phyloP scores from a whole-genome alignment of 208 protist genomes.

The Naegleria gruberi region DNA sequence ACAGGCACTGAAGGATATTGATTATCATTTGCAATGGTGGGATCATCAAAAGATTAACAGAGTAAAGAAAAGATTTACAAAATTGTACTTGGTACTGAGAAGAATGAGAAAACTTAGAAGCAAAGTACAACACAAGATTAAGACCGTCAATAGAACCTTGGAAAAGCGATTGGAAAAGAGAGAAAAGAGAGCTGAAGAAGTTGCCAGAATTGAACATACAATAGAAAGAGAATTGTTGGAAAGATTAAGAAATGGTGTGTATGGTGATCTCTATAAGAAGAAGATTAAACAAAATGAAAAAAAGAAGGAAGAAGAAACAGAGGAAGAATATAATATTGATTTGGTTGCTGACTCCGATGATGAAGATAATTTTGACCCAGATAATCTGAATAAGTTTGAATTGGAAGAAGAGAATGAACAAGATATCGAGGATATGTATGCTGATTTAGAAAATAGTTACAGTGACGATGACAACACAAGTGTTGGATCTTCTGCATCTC shows the following conservation, averaged over 20 bases:
- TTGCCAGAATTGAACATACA: slow-evolving; percentile 86
- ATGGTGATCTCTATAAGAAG: slow-evolving; percentile 9
- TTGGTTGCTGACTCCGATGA: neutral
- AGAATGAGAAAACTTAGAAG: slow-evolving; percentile 88
- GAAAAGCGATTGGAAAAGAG: slow-evolving; percentile 84
- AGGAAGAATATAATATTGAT: neutral
- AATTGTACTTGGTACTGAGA: slow-evolving; percentile 94
- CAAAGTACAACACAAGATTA: slow-evolving; percentile 82
- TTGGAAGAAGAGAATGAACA: neutral
- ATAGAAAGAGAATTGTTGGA: slow-evolving; percentile 96
- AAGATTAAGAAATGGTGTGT: slow-evolving; percentile 70
- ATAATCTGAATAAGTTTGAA: neutral
- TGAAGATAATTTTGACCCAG: neutral
- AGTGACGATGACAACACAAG: neutral
- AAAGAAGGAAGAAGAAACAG: neutral
- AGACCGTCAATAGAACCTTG: slow-evolving; percentile 91
- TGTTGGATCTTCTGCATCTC: neutral
- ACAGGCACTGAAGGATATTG: slow-evolving; percentile 80
- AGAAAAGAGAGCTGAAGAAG: slow-evolving; percentile 89
- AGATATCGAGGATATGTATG: slow-evolving; percentile 6
- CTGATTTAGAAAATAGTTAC: neutral
- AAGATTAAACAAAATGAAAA: neutral
- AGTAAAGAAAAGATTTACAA: slow-evolving; percentile 92
- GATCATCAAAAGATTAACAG: slow-evolving; percentile 60
- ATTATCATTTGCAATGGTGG: slow-evolving; percentile 93